Evolutionary conservation across 495 filamentous ascomycete genomes (phyloP), one percentile per base, ranked within the genome.

Genomic region (Hyaloscypha finlandica): DNA sequence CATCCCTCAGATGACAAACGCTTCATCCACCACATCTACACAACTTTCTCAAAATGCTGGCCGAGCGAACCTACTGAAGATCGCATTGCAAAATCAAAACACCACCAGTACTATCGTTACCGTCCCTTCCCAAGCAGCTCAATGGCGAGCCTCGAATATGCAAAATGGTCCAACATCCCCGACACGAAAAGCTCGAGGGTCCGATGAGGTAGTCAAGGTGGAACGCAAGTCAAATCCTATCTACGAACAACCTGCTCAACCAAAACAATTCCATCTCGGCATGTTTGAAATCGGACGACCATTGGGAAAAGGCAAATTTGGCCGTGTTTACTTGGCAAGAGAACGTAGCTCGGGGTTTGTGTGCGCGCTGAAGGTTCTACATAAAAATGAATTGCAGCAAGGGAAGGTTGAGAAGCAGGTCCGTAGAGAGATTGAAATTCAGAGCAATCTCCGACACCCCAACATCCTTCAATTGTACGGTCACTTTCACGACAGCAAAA

Each of bases 251-350:
- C 87, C 58, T 30, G 51, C 73, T 16, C 67, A 81, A 55, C 86
- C 88, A 3, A 94, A 90, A 71, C 85, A 93, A 61, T 92, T 95
- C 75, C 93, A 97, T 70, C 88, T 99, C 2, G 93, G 94, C 76
- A 98, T 99, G 95, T 99, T 99, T 74, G 95, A 99, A 73, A 98
- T 99, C 71, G 95, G 95, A 11, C 91, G 94, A 57, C 96, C 95
- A 3, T 81, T 99, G 6, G 95, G 95, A 9, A 99, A 98, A 77
- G 95, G 95, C 62, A 99, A 99, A 77, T 99, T 98, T 74, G 95
- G 95, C 5, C 86, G 96, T 55, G 95, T 99, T 1, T 99, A 99
- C 75, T 86, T 99, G 3, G 95, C 94, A 54, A 92, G 94, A 65
- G 95, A 99, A 76, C 86, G 93, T 33, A 89, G 85, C 54, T 91